A percentile compares a stretch with the other conserved stretches of the same genome.
Conservation (phyloP, 495 filamentous ascomycete genomes). For the Neurospora tetraspora region DNA sequence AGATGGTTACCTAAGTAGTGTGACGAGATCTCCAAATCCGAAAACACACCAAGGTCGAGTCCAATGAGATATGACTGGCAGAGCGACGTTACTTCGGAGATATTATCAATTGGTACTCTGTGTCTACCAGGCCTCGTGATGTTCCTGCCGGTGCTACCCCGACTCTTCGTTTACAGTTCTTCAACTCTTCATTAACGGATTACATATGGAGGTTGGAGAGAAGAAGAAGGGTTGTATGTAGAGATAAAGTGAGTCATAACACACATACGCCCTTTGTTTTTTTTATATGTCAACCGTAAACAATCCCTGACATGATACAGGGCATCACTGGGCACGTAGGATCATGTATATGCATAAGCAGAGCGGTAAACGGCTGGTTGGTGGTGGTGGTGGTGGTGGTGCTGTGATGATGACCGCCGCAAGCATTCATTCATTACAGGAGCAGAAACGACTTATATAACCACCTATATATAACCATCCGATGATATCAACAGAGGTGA, state of each 20-base stretch:
- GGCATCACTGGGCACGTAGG: no score
- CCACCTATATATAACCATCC: not conserved
- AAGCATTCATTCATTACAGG: not conserved
- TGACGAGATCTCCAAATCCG: not conserved
- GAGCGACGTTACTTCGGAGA: not conserved
- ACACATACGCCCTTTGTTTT: no score
- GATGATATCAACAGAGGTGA: not conserved
- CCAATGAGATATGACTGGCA: not conserved
- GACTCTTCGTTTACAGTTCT: not conserved
- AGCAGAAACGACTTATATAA: not conserved
- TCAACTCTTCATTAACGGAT: not conserved
- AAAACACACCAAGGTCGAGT: not conserved
- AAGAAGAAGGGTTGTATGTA: not conserved
- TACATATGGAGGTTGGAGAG: not conserved
- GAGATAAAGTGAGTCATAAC: not conserved
- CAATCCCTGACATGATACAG: no score
- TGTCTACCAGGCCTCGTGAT: not conserved
- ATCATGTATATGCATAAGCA: no score
- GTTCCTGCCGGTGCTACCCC: not conserved
- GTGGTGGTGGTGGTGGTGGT: not conserved
- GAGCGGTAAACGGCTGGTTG: no score
- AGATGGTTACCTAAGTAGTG: no score
- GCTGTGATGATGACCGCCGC: not conserved
- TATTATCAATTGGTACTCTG: not conserved
- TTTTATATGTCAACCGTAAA: no score